phyloP scores from a whole-genome alignment of 1,139 yeast species.

The Candida freyschussii region DNA sequence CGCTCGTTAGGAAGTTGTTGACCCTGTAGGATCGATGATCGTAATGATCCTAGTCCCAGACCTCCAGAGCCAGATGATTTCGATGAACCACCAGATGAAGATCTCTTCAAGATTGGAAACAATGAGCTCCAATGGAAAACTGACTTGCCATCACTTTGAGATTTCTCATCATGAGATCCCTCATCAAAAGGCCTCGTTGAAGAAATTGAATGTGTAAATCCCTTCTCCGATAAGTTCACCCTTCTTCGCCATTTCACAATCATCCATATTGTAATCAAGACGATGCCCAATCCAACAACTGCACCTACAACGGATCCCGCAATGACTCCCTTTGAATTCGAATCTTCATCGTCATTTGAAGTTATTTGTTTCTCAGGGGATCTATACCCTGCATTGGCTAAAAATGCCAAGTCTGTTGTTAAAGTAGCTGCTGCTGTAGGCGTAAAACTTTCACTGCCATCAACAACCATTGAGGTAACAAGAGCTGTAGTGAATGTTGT shows the following conservation, averaged over 20 bases:
- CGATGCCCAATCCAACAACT: constrained; percentile 32
- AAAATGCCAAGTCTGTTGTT: constrained; percentile 29
- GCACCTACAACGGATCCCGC: constrained; percentile 44
- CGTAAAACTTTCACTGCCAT: constrained; percentile 23
- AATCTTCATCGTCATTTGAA: neutral
- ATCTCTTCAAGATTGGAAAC: neutral
- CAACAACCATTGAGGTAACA: constrained; percentile 29
- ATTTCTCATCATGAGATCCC: constrained; percentile 1
- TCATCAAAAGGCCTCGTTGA: constrained; percentile 21
- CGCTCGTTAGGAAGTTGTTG: constrained; percentile 11
- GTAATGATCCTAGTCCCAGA: constrained; percentile 11
- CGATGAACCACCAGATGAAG: neutral
- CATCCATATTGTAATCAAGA: constrained; percentile 23
- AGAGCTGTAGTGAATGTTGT: constrained; percentile 36
- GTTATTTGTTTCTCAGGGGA: too few species aligned
- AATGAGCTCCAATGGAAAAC: too few species aligned
- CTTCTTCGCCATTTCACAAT: constrained; percentile 14
- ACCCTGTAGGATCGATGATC: constrained; percentile 13
- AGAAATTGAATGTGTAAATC: constrained; percentile 23
- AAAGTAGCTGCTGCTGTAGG: constrained; percentile 26
- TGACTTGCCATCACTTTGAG: too few species aligned
- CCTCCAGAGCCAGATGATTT: constrained; percentile 2
- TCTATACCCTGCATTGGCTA: constrained; percentile 21
- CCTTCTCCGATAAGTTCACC: constrained; percentile 10
- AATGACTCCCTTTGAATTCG: constrained; percentile 27